phyloP scores from a whole-genome alignment of 768 basidiomycete species.

The Pulveroboletus sp. region DNA sequence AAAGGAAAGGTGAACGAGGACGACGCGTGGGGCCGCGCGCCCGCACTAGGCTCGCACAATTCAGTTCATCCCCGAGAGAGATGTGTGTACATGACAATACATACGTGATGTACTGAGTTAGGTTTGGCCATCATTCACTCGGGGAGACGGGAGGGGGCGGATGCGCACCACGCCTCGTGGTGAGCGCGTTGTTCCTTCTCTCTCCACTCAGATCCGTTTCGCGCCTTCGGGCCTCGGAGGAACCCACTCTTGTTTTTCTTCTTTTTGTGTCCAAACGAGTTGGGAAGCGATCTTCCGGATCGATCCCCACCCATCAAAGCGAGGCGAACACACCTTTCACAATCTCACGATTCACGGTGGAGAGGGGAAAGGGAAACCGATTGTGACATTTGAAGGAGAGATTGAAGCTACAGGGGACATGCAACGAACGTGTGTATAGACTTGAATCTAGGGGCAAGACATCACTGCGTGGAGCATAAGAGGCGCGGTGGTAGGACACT shows the following conservation, averaged over 20 bases:
- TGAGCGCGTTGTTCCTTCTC: slow-evolving; percentile 20
- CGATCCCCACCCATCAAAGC: slow-evolving; percentile 11
- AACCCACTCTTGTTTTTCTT: slow-evolving; percentile 19
- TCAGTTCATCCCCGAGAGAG: background rate
- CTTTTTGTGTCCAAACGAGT: background rate
- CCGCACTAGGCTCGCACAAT: background rate
- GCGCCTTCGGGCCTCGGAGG: slow-evolving; percentile 22
- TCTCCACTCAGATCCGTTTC: slow-evolving; percentile 3
- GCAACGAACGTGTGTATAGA: slow-evolving; percentile 10
- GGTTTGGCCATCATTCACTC: slow-evolving; percentile 16
- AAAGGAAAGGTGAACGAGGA: too few relatives aligned
- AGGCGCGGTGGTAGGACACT: background rate
- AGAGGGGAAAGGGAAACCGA: background rate
- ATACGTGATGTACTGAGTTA: slow-evolving; percentile 13
- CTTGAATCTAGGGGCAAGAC: slow-evolving; percentile 9
- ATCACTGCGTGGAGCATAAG: slow-evolving; percentile 5
- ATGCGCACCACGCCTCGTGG: slow-evolving; percentile 17
- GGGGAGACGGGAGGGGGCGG: background rate
- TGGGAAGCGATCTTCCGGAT: slow-evolving; percentile 13
- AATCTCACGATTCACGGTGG: slow-evolving; percentile 4
- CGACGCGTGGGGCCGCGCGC: too few relatives aligned
- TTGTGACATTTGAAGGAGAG: slow-evolving; percentile 15
- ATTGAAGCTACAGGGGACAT: slow-evolving; percentile 12
- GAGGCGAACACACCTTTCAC: slow-evolving; percentile 7
- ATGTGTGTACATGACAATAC: background rate